Percentiles rank a stretch among this genome's conserved stretches.
Conservation (phyloP, 306 rosid genomes). For the Citrullus amarus region DNA sequence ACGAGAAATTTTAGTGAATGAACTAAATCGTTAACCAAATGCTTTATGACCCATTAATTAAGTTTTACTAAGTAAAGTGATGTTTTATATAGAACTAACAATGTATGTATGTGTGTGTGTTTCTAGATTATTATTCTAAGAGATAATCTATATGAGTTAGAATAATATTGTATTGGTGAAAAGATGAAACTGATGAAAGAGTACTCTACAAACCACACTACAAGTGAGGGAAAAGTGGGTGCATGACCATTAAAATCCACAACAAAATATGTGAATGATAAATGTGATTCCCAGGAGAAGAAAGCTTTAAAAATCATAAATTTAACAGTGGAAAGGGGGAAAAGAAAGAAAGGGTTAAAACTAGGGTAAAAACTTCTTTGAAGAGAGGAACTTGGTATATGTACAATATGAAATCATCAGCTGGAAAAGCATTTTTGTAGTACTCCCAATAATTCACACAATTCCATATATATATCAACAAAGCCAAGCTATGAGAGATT, state of each 20-base stretch:
- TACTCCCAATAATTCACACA: no score
- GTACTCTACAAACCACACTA: background rate
- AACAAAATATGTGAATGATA: background rate
- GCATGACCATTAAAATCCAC: background rate
- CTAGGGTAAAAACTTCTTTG: background rate
- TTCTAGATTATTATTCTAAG: background rate
- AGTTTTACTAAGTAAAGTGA: background rate
- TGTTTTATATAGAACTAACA: background rate
- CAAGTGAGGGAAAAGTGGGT: background rate
- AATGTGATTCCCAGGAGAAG: background rate
- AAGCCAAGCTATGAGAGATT: no score
- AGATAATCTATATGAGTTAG: background rate
- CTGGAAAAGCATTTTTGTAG: no score
- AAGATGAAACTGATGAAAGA: background rate
- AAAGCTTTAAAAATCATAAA: background rate
- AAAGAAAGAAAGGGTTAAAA: background rate
- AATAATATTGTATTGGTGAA: background rate
- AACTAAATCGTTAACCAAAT: background rate
- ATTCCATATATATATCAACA: no score
- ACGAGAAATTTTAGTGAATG: no score
- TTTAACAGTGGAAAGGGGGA: background rate
- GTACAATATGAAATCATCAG: no score
- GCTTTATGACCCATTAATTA: background rate
- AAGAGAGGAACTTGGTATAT: background rate
- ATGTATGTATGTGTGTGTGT: background rate